Evolutionary conservation across 331 rosid species (phyloP).

Genomic region (Dryas integrifolia): DNA sequence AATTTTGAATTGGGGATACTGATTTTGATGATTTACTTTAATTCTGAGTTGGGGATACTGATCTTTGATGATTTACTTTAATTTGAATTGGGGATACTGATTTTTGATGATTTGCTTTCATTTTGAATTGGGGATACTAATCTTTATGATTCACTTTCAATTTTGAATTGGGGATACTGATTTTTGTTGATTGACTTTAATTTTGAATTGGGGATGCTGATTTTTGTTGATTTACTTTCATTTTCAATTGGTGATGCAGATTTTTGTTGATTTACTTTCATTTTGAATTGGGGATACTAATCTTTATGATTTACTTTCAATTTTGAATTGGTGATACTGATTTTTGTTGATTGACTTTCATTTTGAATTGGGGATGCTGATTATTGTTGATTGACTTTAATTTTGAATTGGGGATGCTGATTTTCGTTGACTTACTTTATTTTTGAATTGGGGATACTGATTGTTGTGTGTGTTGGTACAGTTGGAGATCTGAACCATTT

Average conservation of each 20-base stretch:
- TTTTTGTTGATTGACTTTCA: not conserved
- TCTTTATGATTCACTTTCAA: not conserved
- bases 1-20: too few relatives aligned
- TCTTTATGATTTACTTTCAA: not conserved
- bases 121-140: not conserved
- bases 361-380: not conserved
- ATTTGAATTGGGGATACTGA: not conserved
- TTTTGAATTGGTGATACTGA: too few relatives aligned
- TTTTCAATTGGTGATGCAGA: not conserved
- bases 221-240: not conserved
- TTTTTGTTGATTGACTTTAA: too few relatives aligned
- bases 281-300: not conserved
- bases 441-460: not conserved
- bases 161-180: not conserved
- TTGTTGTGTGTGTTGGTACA: slow-evolving; percentile 1
- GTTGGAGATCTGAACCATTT: slow-evolving; percentile 71
- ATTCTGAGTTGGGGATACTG: too few relatives aligned
- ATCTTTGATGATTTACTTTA: too few relatives aligned
- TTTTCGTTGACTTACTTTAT: too few relatives aligned
- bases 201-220: not conserved
- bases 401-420: too few relatives aligned
- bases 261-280: not conserved
- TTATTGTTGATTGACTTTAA: not conserved
- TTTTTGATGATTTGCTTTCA: too few relatives aligned
- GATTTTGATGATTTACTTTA: not conserved